Evolutionary conservation across 2,329 filamentous ascomycete species (phyloP).

Genomic region (Aspergillus unguis): DNA sequence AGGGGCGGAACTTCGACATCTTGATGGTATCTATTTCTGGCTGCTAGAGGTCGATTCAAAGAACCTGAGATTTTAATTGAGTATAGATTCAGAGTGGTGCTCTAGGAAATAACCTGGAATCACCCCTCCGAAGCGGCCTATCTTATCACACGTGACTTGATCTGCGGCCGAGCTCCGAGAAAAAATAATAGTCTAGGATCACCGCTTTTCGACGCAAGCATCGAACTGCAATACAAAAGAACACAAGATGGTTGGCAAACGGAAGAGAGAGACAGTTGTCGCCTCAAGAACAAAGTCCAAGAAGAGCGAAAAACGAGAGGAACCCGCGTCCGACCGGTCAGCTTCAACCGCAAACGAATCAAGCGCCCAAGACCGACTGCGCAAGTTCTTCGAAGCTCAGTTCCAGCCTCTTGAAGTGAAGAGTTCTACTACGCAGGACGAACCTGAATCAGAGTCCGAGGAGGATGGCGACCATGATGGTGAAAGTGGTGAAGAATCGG

Average conservation of each 20-base stretch:
- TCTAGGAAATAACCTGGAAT: no score
- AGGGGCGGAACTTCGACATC: slow-evolving; percentile 94
- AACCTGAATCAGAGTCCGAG: slow-evolving; percentile 1
- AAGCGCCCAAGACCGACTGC: slow-evolving; percentile 71
- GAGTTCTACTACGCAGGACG: slow-evolving; percentile 9
- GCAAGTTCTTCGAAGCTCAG: slow-evolving; percentile 79
- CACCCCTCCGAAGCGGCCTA: slow-evolving; percentile 10
- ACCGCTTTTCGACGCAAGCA: background rate
- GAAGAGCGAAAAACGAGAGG: slow-evolving; percentile 22
- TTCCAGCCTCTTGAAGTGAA: slow-evolving; percentile 67
- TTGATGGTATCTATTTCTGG: background rate
- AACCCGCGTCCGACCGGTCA: slow-evolving; percentile 2
- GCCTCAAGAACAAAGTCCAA: slow-evolving; percentile 20
- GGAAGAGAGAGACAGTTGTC: slow-evolving; percentile 45
- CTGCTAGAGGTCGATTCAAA: background rate
- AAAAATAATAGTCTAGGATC: background rate
- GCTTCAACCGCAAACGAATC: slow-evolving; percentile 34
- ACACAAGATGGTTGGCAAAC: slow-evolving; percentile 43
- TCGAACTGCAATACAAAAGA: no score
- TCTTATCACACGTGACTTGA: slow-evolving; percentile 42
- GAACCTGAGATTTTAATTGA: no score
- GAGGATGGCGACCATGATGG: slow-evolving; percentile 17
- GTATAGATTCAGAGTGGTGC: no score
- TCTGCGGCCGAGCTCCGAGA: background rate
- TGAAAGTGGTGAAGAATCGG: slow-evolving; percentile 18